These are phyloP conservation scores for Fistulinella prunicolor DNA, from an alignment of 768 basidiomycete genomes.

Conservation along the genomic window DNA sequence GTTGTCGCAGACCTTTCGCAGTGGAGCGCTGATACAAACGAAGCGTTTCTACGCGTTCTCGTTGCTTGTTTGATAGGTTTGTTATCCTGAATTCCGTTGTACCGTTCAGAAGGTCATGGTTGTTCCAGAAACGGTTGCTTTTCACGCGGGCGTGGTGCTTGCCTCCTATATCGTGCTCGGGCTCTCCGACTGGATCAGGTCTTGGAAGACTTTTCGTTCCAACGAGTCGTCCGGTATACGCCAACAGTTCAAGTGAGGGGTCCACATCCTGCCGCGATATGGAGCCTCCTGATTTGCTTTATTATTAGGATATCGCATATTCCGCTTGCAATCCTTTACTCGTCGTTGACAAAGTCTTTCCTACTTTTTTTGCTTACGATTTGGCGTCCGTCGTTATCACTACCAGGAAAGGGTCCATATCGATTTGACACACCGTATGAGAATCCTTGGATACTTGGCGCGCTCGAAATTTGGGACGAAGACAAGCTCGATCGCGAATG, in stretches of 20 bases:
- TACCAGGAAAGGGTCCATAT: constrained; percentile 19
- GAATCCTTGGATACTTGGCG: constrained; percentile 36
- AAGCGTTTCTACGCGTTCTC: constrained; percentile 55
- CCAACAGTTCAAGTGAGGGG: constrained; percentile 56
- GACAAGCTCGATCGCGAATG: constrained; percentile 77
- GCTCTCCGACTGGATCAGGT: constrained; percentile 36
- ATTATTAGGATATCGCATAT: constrained; percentile 63
- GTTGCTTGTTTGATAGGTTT: constrained; percentile 63
- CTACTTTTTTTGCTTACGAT: constrained; percentile 79
- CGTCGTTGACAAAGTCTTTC: constrained; percentile 81
- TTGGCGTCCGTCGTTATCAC: constrained; percentile 54
- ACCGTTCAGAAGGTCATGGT: background rate
- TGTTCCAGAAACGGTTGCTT: constrained; percentile 66
- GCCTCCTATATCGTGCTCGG: constrained; percentile 54
- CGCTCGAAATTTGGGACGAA: constrained; percentile 62
- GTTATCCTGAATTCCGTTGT: constrained; percentile 4
- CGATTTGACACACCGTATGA: constrained; percentile 27
- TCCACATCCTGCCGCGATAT: no score
- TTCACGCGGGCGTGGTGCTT: constrained; percentile 64
- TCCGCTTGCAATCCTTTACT: constrained; percentile 77
- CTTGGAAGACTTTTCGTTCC: constrained; percentile 20
- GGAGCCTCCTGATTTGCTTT: background rate
- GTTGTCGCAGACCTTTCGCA: constrained; percentile 38
- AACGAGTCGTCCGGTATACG: constrained; percentile 47
- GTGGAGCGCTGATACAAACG: constrained; percentile 52